A percentile compares a stretch with the other conserved stretches of the same genome.
These are phyloP conservation scores for Coemansia sp. DNA, from an alignment of 371 early-diverging fungal genomes.

Conservation along the genomic window DNA sequence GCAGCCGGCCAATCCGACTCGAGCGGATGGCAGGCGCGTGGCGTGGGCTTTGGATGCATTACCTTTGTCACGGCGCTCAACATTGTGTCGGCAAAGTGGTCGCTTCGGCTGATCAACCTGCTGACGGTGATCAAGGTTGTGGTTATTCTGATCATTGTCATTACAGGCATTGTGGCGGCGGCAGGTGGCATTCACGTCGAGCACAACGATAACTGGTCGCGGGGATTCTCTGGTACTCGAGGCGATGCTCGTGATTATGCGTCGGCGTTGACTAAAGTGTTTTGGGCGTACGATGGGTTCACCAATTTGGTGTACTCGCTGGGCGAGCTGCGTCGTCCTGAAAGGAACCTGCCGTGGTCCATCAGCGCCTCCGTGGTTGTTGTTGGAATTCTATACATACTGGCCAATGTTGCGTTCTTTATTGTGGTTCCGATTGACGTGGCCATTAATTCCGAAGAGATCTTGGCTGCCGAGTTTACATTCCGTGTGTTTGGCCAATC, in stretches of 20 bases:
- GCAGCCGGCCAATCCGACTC: slow-evolving; percentile 39
- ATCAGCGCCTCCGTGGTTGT: slow-evolving; percentile 57
- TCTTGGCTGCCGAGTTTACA: slow-evolving; percentile 53
- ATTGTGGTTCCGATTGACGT: slow-evolving; percentile 73
- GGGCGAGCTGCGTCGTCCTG: slow-evolving; percentile 86
- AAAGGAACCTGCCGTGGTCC: slow-evolving; percentile 71
- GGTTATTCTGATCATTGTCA: slow-evolving; percentile 71
- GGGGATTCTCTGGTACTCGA: slow-evolving; percentile 62
- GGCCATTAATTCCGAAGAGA: slow-evolving; percentile 64
- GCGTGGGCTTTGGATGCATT: slow-evolving; percentile 66
- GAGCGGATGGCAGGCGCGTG: slow-evolving; percentile 62
- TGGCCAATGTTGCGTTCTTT: slow-evolving; percentile 85
- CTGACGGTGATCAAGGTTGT: slow-evolving; percentile 79
- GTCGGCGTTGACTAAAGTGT: slow-evolving; percentile 60
- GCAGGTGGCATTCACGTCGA: slow-evolving; percentile 58
- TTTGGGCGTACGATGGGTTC: slow-evolving; percentile 96
- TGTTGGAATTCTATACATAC: slow-evolving; percentile 74
- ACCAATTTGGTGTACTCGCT: slow-evolving; percentile 86
- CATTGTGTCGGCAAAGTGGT: slow-evolving; percentile 70
- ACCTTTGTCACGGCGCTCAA: slow-evolving; percentile 68
- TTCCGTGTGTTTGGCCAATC: slow-evolving; percentile 52
- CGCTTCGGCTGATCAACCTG: slow-evolving; percentile 72
- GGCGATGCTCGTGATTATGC: slow-evolving; percentile 70
- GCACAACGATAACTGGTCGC: slow-evolving; percentile 58
- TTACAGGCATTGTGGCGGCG: slow-evolving; percentile 72